A percentile compares a stretch with the other conserved stretches of the same genome.
phyloP scores from a whole-genome alignment of 2,329 filamentous ascomycete species.

The Aspergillus arachidicola region DNA sequence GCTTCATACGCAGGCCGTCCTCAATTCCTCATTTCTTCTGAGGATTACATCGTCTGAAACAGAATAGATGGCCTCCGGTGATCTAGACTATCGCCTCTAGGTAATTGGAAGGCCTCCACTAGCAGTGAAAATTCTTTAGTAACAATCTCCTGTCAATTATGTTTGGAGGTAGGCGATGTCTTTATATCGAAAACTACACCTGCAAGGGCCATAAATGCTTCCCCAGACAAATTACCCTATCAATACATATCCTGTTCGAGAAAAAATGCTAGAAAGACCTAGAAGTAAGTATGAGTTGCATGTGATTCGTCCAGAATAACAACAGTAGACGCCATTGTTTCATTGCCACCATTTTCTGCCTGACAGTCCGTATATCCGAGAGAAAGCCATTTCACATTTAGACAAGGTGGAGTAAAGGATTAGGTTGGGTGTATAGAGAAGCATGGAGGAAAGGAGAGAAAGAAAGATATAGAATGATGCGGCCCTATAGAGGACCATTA shows the following conservation, averaged over 20 bases:
- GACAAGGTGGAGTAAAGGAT: background rate
- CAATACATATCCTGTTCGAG: background rate
- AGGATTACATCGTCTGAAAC: background rate
- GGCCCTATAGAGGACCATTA: constrained; percentile 10
- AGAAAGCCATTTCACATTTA: background rate
- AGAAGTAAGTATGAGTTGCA: background rate
- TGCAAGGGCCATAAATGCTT: background rate
- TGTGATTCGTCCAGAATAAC: background rate
- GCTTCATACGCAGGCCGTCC: background rate
- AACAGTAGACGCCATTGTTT: background rate
- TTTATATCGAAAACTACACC: background rate
- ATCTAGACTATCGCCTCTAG: background rate
- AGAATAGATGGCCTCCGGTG: background rate
- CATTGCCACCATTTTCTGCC: background rate
- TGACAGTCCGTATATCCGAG: background rate
- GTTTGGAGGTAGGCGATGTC: background rate
- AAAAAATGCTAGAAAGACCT: background rate
- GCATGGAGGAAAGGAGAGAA: constrained; percentile 11
- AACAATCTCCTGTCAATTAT: background rate
- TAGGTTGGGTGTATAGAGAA: background rate
- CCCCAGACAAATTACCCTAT: background rate
- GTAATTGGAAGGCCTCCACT: background rate
- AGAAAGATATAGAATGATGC: constrained; percentile 13
- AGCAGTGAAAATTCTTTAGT: background rate
- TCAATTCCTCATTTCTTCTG: background rate